phyloP scores from a whole-genome alignment of 257 asterid genomes.

The Solanum ahanhuiri region DNA sequence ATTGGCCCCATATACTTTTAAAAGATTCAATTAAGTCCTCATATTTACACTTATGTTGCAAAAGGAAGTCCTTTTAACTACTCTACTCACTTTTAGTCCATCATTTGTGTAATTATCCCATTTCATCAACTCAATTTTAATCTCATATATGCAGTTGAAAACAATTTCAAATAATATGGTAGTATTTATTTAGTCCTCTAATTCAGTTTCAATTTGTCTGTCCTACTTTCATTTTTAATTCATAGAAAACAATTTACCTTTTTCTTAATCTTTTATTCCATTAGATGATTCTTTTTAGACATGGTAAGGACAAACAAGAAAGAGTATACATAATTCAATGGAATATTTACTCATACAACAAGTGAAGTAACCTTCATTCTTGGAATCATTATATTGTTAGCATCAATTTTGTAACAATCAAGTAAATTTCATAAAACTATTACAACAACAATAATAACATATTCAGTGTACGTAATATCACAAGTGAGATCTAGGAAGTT shows the following conservation, averaged over 20 bases:
- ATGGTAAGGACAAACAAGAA: background rate
- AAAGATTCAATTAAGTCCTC: background rate
- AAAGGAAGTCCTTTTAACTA: background rate
- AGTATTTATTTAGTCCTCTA: background rate
- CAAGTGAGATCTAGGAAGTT: background rate
- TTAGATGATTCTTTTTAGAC: background rate
- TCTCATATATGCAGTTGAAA: background rate
- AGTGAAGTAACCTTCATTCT: background rate
- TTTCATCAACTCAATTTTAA: background rate
- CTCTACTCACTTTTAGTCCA: background rate
- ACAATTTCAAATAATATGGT: background rate
- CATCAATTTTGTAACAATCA: background rate
- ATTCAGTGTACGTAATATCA: background rate
- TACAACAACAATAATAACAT: background rate
- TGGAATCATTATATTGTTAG: background rate
- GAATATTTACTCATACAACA: background rate
- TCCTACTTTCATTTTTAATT: background rate
- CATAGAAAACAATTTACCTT: background rate
- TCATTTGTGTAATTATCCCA: background rate
- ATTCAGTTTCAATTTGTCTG: too few relatives aligned
- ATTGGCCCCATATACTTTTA: background rate
- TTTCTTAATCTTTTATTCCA: background rate
- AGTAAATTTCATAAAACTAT: background rate
- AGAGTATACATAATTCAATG: background rate
- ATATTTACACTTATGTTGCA: background rate